Base-by-base conservation (phyloP, 106 monocot genomes). In the Dendrobium chrysotoxum region DNA sequence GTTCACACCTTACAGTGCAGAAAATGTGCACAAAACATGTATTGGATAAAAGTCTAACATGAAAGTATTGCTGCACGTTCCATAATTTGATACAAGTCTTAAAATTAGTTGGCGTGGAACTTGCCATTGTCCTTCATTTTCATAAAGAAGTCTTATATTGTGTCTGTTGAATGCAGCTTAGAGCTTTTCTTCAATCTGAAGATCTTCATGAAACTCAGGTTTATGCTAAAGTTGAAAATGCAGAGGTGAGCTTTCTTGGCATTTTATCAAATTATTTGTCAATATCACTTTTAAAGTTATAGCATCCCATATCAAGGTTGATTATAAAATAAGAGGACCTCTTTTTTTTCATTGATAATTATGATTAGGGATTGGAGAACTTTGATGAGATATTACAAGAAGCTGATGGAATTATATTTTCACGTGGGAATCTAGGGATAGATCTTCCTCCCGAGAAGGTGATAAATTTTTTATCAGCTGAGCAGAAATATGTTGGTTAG, bases 361-460 rank as follows among this genome's bases (percentile, higher is more conserved):
- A 35, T 61, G 40, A 64, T 0, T 84, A 95, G 90, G 95, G 95
- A 78, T 79, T 95, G 79, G 67, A 84, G 57, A 87, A 95, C 83
- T 92, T 92, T 85, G 92, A 95, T 92, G 95, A 95, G 65, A 95
- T 95, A 75, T 90, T 95, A 47, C 67, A 85, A 77, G 90, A 95
- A 85, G 92, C 92, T 75, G 92, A 92, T 89, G 95, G 90, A 39
- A 86, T 95, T 66, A 95, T 95, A 66, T 84, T 92, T 77, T 89
- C 92, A 75, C 76, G 95, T 42, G 95, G 95, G 18, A 88, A 95
- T 79, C 75, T 95, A 66, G 95, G 95, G 58, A 92, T 95, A 50
- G 95, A 95, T 81, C 92, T 95, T 84, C 95, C 95, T 65, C 95
- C 95, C 72, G 90, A 95, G 79, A 90, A 92, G 88, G 95, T 91